phyloP scores from a whole-genome alignment of 2,329 filamentous ascomycete genomes.

The Corynespora cassiicola region DNA sequence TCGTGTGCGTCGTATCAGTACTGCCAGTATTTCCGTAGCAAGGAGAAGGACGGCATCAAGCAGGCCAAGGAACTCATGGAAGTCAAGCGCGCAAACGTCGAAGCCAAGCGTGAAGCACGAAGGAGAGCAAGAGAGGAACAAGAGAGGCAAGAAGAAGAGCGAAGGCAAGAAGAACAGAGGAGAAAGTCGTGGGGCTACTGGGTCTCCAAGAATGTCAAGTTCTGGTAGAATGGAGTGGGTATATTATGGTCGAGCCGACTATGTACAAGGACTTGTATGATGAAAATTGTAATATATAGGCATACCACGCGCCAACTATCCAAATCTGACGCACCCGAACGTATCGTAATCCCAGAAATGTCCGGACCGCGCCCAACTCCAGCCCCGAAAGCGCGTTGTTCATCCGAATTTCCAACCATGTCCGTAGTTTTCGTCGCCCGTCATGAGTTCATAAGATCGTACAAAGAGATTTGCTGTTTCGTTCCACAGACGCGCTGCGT shows the following conservation, averaged over 20 bases:
- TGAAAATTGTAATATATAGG: too few species aligned
- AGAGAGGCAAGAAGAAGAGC: constrained; percentile 36
- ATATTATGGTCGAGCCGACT: constrained; percentile 1
- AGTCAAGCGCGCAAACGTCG: constrained; percentile 65
- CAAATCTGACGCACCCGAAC: too few species aligned
- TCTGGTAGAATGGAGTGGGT: constrained; percentile 33
- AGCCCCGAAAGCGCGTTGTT: too few species aligned
- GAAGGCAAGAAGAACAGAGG: constrained; percentile 40
- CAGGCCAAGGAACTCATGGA: constrained; percentile 83
- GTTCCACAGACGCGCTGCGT: too few species aligned
- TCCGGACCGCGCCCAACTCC: too few species aligned
- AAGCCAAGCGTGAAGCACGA: constrained; percentile 53
- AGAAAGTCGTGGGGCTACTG: constrained; percentile 44
- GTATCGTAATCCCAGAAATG: too few species aligned
- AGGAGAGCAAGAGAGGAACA: constrained; percentile 52
- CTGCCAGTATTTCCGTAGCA: constrained; percentile 75
- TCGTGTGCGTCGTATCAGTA: constrained; percentile 82
- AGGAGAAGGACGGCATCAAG: constrained; percentile 84
- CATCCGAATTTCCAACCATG: too few species aligned
- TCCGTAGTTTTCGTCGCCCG: too few species aligned
- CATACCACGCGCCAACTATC: too few species aligned
- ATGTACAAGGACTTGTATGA: too few species aligned
- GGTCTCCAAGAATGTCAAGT: constrained; percentile 43
- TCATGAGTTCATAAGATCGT: too few species aligned
- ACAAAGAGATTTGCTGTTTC: too few species aligned